phyloP scores from a whole-genome alignment of 2,329 filamentous ascomycete species.

The Botrytis sinoallii region DNA sequence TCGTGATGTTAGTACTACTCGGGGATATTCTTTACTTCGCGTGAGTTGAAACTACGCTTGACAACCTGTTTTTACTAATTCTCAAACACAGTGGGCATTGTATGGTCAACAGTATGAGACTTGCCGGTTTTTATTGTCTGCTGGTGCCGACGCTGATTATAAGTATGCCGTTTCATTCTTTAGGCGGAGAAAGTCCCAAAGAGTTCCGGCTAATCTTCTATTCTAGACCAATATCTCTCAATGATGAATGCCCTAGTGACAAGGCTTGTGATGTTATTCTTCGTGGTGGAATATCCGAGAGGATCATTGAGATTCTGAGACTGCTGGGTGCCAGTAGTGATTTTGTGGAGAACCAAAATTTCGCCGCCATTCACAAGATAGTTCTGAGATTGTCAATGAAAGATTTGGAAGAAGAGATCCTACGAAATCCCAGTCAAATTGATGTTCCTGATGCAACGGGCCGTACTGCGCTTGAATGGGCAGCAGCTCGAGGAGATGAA shows the following conservation, averaged over 20 bases:
- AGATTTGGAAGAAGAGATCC: constrained; percentile 15
- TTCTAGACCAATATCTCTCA: constrained; percentile 3
- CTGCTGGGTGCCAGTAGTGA: constrained; percentile 16
- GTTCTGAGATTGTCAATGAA: background rate
- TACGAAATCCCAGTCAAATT: constrained; percentile 10
- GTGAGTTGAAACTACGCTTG: background rate
- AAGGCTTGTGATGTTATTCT: constrained; percentile 20
- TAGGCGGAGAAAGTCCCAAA: background rate
- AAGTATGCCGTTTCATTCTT: background rate
- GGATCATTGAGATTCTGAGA: constrained; percentile 10
- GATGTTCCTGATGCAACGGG: constrained; percentile 13
- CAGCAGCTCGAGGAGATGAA: constrained; percentile 21
- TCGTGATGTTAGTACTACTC: constrained; percentile 20
- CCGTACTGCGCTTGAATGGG: constrained; percentile 20
- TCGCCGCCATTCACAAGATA: constrained; percentile 21
- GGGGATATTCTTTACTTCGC: constrained; percentile 20
- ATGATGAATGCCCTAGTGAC: constrained; percentile 20
- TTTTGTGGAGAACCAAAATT: constrained; percentile 23
- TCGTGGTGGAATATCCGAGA: constrained; percentile 14
- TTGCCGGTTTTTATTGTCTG: constrained; percentile 14
- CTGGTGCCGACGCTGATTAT: constrained; percentile 20
- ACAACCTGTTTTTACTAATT: background rate
- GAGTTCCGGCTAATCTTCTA: background rate
- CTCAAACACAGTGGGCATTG: constrained; percentile 5
- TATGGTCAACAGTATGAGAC: constrained; percentile 20